Evolutionary conservation across 371 early-diverging fungal species (phyloP).

Genomic region (Mycotypha africana): DNA sequence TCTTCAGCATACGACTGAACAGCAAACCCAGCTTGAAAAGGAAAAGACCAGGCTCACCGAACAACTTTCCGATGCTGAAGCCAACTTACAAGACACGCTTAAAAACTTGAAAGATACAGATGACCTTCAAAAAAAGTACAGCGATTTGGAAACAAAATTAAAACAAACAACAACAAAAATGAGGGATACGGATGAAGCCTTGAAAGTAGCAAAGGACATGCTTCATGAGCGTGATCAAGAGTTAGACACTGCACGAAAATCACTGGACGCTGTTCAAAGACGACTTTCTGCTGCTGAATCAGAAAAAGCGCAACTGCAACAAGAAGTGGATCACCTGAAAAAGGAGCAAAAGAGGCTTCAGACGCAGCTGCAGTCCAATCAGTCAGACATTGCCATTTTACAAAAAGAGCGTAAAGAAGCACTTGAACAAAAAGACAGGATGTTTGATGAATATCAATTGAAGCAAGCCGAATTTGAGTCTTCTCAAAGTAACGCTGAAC

Average conservation of each 20-base stretch:
- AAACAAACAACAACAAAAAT: constrained; percentile 30
- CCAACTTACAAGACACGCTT: constrained; percentile 7
- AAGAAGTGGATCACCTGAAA: constrained; percentile 17
- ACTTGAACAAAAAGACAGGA: constrained; percentile 48
- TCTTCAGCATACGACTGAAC: not conserved
- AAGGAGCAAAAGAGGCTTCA: constrained; percentile 23
- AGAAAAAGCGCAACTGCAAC: not conserved
- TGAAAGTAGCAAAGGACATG: constrained; percentile 46
- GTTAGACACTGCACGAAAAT: constrained; percentile 41
- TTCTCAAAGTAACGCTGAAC: constrained; percentile 56
- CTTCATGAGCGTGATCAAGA: constrained; percentile 55
- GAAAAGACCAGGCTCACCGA: constrained; percentile 27
- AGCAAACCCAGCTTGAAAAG: constrained; percentile 37
- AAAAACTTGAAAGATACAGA: constrained; percentile 10
- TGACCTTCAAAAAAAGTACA: not conserved
- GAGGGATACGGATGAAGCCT: constrained; percentile 47
- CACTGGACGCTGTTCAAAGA: constrained; percentile 51
- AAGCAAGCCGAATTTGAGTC: constrained; percentile 70
- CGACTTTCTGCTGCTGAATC: constrained; percentile 18
- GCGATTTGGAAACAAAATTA: constrained; percentile 10
- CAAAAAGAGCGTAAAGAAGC: constrained; percentile 42
- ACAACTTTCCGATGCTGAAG: constrained; percentile 16
- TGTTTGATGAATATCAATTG: constrained; percentile 60
- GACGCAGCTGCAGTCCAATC: constrained; percentile 23
- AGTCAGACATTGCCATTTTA: constrained; percentile 32